These are phyloP conservation scores for Eutrema salsugineum DNA, from an alignment of 441 rosid species.

Conservation along the genomic window DNA sequence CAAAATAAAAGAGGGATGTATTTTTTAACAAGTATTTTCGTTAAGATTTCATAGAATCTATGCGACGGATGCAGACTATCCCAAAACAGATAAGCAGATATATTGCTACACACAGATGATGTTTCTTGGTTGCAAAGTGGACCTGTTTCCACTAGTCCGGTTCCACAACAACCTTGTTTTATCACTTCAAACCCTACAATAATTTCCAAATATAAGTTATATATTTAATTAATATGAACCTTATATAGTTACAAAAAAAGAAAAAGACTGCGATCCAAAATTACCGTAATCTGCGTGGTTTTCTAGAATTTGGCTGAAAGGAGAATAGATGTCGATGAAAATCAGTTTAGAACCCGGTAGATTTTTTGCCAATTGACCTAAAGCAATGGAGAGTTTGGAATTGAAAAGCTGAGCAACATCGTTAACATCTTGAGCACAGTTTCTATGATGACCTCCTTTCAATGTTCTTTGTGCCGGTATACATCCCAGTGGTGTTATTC, in stretches of 20 bases:
- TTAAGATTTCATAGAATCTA: no score
- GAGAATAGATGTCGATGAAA: neutral
- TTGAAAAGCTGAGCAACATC: neutral
- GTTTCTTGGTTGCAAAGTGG: no score
- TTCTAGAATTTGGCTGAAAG: neutral
- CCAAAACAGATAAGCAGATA: no score
- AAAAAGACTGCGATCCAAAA: neutral
- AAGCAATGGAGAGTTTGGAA: neutral
- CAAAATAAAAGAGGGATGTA: neutral
- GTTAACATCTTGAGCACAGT: neutral
- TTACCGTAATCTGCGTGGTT: neutral
- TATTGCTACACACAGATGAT: no score
- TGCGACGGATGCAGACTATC: no score
- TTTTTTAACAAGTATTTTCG: neutral
- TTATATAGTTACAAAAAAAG: neutral
- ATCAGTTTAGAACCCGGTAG: neutral
- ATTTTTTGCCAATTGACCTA: neutral
- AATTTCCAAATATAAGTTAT: neutral
- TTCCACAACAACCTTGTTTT: neutral
- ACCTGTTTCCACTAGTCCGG: neutral
- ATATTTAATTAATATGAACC: neutral
- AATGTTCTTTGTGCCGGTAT: neutral
- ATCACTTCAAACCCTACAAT: neutral
- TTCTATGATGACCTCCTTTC: neutral
- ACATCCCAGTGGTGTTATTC: neutral